Evolutionary conservation across 345 rosid genomes (phyloP).

Genomic region (Mallotus nudiflorus): DNA sequence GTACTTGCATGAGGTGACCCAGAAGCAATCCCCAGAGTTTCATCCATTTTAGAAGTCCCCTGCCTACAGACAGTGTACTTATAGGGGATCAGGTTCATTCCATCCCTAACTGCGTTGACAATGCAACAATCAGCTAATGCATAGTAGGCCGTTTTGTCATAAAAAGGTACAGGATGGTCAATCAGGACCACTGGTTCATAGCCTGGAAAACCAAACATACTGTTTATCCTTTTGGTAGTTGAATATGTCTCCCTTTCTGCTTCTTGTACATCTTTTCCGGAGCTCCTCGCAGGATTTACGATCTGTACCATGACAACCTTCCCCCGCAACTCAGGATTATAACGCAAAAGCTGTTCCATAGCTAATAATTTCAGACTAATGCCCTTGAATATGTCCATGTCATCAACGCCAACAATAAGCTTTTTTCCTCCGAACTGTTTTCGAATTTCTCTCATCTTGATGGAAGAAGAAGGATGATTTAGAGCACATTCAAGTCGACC

Average conservation of each 20-base stretch:
- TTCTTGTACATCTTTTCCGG: constrained; percentile 43
- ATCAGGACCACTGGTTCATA: constrained; percentile 47
- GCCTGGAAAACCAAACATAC: constrained; percentile 28
- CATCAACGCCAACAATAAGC: constrained; percentile 46
- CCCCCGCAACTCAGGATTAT: constrained; percentile 31
- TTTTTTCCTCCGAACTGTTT: constrained; percentile 36
- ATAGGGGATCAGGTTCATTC: constrained; percentile 49
- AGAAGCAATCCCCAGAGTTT: constrained; percentile 28
- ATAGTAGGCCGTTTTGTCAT: constrained; percentile 49
- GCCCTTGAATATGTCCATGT: constrained; percentile 53
- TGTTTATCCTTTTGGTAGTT: constrained; percentile 36
- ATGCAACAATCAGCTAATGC: constrained; percentile 47
- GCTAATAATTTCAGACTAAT: constrained; percentile 45
- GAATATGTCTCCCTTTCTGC: constrained; percentile 29
- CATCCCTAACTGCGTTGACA: constrained; percentile 50
- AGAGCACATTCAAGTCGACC: constrained; percentile 40
- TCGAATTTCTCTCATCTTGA: constrained; percentile 37
- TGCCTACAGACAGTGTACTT: constrained; percentile 45
- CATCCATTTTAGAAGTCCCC: constrained; percentile 34
- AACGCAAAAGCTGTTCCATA: constrained; percentile 40
- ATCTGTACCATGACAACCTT: constrained; percentile 45
- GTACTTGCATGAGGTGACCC: constrained; percentile 33
- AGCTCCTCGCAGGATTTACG: constrained; percentile 46
- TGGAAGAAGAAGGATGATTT: constrained; percentile 34
- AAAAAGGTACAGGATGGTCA: constrained; percentile 30